Conservation (phyloP, 371 early-diverging fungal genomes). For the Apophysomyces sp. region DNA sequence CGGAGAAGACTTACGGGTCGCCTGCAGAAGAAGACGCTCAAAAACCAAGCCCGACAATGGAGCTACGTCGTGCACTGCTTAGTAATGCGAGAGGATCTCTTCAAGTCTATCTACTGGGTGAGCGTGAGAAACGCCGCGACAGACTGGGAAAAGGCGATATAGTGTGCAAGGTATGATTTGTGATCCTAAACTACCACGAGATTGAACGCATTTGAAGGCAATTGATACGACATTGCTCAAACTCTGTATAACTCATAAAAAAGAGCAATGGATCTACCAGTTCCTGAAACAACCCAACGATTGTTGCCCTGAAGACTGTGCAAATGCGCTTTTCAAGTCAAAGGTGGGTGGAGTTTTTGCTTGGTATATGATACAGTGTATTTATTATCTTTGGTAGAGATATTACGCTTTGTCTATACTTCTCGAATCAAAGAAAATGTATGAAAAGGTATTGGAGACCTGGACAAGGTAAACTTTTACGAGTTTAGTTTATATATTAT, state of each 20-base stretch:
- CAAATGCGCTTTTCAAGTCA: slow-evolving; percentile 33
- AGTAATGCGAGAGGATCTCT: slow-evolving; percentile 62
- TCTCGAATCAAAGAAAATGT: slow-evolving; percentile 54
- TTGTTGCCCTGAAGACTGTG: slow-evolving; percentile 54
- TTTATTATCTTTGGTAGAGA: slow-evolving; percentile 31
- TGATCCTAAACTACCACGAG: neutral
- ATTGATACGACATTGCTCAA: slow-evolving; percentile 69
- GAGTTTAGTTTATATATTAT: neutral
- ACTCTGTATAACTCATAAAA: slow-evolving; percentile 51
- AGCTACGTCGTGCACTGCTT: slow-evolving; percentile 47
- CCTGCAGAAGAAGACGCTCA: slow-evolving; percentile 24
- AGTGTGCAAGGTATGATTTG: slow-evolving; percentile 22
- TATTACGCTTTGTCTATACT: slow-evolving; percentile 68
- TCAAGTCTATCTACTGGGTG: slow-evolving; percentile 41
- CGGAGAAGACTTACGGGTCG: slow-evolving; percentile 27
- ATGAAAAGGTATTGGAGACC: slow-evolving; percentile 56
- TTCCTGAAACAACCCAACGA: slow-evolving; percentile 56
- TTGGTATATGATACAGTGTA: neutral
- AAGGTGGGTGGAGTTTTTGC: slow-evolving; percentile 32
- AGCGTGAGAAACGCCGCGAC: slow-evolving; percentile 33
- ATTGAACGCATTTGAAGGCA: slow-evolving; percentile 33
- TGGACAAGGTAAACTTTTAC: slow-evolving; percentile 60
- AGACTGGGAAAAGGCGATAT: slow-evolving; percentile 27
- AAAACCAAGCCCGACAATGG: slow-evolving; percentile 12
- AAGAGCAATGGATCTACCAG: slow-evolving; percentile 36